phyloP scores from a whole-genome alignment of 1,139 yeast species.

The Geotrichum carabidarum region DNA sequence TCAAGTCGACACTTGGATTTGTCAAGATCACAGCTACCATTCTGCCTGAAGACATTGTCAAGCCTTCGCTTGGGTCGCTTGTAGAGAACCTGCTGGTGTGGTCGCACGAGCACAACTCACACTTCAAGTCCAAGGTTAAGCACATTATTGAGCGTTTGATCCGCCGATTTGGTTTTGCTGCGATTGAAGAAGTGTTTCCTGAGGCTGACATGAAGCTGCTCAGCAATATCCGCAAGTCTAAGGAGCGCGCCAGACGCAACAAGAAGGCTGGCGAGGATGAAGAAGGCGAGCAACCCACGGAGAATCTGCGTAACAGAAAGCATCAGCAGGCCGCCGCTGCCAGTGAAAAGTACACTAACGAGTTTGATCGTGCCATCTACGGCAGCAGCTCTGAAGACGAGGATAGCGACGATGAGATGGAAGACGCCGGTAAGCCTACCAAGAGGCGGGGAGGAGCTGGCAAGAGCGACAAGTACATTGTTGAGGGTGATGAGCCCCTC shows the following conservation, averaged over 20 bases:
- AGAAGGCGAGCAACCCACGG: conserved; percentile 19
- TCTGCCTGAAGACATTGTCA: conserved; percentile 74
- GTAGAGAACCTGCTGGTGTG: conserved; percentile 74
- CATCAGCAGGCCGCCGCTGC: conserved; percentile 13
- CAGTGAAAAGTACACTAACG: conserved; percentile 56
- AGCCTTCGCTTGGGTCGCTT: conserved; percentile 59
- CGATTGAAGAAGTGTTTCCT: conserved; percentile 75
- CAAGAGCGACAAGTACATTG: conserved; percentile 50
- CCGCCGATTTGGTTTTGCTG: conserved; percentile 82
- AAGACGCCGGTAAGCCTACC: conserved; percentile 35
- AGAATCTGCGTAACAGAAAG: conserved; percentile 18
- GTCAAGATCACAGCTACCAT: conserved; percentile 85
- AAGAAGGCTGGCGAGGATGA: conserved; percentile 42
- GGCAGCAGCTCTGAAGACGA: conserved; percentile 40
- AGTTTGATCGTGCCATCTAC: conserved; percentile 73
- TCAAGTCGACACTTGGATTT: conserved; percentile 89
- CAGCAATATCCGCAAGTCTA: conserved; percentile 76
- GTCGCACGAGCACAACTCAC: conserved; percentile 95
- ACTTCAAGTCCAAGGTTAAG: conserved; percentile 85
- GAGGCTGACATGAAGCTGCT: conserved; percentile 80
- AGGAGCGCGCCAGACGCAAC: conserved; percentile 78
- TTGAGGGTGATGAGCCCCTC: conserved; percentile 80
- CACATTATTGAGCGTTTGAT: conserved; percentile 87
- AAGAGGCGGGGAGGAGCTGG: conserved; percentile 27
- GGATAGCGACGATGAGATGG: conserved; percentile 40